Percentiles rank a stretch among this genome's conserved stretches.
Conservation (phyloP, 23 red algal genomes). For the Gracilaria domingensis region DNA sequence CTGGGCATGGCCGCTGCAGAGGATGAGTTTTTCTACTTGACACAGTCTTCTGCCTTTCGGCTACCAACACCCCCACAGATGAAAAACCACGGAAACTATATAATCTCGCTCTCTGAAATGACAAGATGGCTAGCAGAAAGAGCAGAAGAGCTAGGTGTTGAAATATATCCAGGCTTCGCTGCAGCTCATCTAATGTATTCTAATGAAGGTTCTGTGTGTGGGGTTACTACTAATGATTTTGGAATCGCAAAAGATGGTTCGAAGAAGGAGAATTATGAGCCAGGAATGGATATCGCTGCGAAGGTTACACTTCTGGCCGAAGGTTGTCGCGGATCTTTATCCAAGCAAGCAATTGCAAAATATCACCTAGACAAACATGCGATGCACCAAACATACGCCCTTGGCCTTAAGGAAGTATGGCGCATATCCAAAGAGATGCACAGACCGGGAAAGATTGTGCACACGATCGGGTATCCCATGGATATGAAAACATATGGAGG, state of each 20-base stretch:
- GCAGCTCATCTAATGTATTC: conserved; percentile 63
- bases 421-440: conserved; percentile 67
- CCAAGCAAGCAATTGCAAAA: conserved; percentile 59
- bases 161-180: conserved; percentile 96
- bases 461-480: conserved; percentile 93
- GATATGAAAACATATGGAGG: conserved; percentile 95
- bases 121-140: conserved; percentile 86
- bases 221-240: conserved; percentile 88
- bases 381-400: conserved; percentile 92
- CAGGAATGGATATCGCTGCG: conserved; percentile 72
- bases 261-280: conserved; percentile 81
- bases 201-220: conserved; percentile 54
- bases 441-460: conserved; percentile 74
- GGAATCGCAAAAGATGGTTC: conserved; percentile 90
- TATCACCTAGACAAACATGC: conserved; percentile 61
- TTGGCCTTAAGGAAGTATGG: conserved; percentile 99
- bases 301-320: conserved; percentile 91
- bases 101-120: conserved; percentile 88
- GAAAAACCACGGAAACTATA: conserved; percentile 91
- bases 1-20: conserved; percentile 47
- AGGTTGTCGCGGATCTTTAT: conserved; percentile 88
- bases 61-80: conserved; percentile 89
- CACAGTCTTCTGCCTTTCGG: conserved; percentile 23
- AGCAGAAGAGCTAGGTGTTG: conserved; percentile 87
- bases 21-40: conserved; percentile 81